Evolutionary conservation across 2,329 filamentous ascomycete genomes (phyloP).

Genomic region (Trichoderma hamatum): DNA sequence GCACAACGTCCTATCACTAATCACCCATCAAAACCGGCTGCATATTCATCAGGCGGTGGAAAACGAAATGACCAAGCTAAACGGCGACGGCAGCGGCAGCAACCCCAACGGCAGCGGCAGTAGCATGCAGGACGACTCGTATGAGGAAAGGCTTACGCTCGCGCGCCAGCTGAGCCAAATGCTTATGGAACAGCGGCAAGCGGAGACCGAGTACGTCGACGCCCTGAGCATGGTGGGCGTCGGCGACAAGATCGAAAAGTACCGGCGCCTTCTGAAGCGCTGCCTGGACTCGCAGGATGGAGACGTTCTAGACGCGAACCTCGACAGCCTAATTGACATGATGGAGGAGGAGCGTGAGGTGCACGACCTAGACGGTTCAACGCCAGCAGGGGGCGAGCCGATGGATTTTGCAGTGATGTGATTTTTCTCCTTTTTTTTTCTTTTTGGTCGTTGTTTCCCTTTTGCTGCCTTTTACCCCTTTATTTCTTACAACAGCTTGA

Average conservation of each 20-base stretch:
- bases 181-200: conserved; percentile 61
- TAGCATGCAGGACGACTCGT: conserved; percentile 46
- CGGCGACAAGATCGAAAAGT: conserved; percentile 73
- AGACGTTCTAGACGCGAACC: conserved; percentile 67
- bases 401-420: conserved; percentile 35
- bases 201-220: conserved; percentile 69
- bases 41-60: conserved; percentile 57
- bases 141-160: conserved; percentile 60
- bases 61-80: conserved; percentile 52
- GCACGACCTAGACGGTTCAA: conserved; percentile 40
- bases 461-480: not conserved
- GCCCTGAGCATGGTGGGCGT: conserved; percentile 70
- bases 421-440: not conserved
- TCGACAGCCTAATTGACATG: conserved; percentile 63
- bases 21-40: conserved; percentile 57
- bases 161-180: conserved; percentile 60
- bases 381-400: conserved; percentile 36
- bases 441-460: not conserved
- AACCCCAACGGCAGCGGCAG: conserved; percentile 23
- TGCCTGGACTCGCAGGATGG: conserved; percentile 69
- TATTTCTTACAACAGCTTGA: not conserved
- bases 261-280: conserved; percentile 68
- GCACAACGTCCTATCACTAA: conserved; percentile 52
- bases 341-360: conserved; percentile 64
- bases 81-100: conserved; percentile 46